Base-by-base conservation (phyloP, 148 eudicot genomes). In the Fallopia convolvulus region DNA sequence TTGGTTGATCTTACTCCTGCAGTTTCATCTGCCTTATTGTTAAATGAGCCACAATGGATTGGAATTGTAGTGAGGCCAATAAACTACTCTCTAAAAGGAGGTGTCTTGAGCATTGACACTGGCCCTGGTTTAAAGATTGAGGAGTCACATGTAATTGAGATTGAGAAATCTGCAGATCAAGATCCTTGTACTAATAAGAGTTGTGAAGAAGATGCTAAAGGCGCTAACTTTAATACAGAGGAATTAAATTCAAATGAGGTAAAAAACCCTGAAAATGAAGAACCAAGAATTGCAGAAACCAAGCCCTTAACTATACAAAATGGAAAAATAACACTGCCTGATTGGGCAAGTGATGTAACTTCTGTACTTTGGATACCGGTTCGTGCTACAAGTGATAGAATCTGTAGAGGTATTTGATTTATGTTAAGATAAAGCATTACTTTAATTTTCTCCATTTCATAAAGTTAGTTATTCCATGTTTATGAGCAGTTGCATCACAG, bases 1-100 rank as follows among this genome's bases (percentile, higher is more conserved):
- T 85, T 94, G 86, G 98, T 94, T 82, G 97, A 94, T 81, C 97
- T 94, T 79, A 82, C 87, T 79, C 90, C 95, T 70, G 97, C 98
- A 58, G 84, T 90, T 83, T 94, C 98, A 76, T 94, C 98, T 83
- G 92, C 97, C 78, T 85, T 94, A 80, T 83, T 94, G 56, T 84
- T 92, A 83, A 94, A 94, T 82, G 98, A 92, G 80, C 82, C 91
- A 82, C 98, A 94, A 83, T 94, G 97, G 96, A 84, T 94, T 77
- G 98, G 98, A 26, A 89, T 94, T 78, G 86, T 92, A 80, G 86
- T 94, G 77, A 94, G 77, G 83, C 98, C 98, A 14, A 92, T 94
- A 68, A 88, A 90, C 63, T 92, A 94, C 80, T 82, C 98, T 81
- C 93, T 94, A 49, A 85, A 87, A 80, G 98, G 96, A 50, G 91